Evolutionary conservation across 2,329 filamentous ascomycete species (phyloP), one percentile per base, ranked within the genome.

Genomic region (Stemphylium beticola): DNA sequence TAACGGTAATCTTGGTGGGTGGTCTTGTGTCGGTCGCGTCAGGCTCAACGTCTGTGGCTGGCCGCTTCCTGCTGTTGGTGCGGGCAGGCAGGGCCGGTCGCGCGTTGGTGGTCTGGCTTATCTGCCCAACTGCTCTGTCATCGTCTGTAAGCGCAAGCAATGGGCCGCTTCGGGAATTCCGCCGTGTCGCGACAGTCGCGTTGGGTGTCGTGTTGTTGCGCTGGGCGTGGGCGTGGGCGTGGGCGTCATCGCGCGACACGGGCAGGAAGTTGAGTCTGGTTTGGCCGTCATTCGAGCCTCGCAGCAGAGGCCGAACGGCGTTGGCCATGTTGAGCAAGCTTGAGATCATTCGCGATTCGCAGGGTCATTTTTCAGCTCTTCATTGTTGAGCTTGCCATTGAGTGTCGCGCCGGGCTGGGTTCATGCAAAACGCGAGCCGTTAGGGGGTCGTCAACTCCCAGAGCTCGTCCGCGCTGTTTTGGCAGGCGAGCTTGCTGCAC

Each of bases 1-100:
- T 72, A 54, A 77, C 72, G 49, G 74, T 75, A 62, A 79, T 66
- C 56, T 75, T 77, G 60, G 72, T 76, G 26, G 78, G 79, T 41
- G 78, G 77, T 65, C 66, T 67, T 48, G 69, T 58, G 53, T 68
- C 62, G 43, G 60, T 56, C 62, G 65, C 61, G 57, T 73, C 69
- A 12, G 55, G 48, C 29, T 41, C 39, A 42, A 67, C 50, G 29
- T 59, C 64, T 38, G 67, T 58, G 51, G 66, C 66, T 52, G 70
- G 65, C 41, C 72, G 62, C 63, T 75, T 74, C 52, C 67, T 65
- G 52, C 65, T 66, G 62, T 43, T 58, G 49, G 55, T 55, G 63
- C 65, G 65, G 53, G 61, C 53, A 15, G 61, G 61, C 49, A 26
- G n/a, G 12, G 39, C 14, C 15, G 39, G 37, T 7, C 11, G 37